Evolutionary conservation across 1,139 yeast genomes (phyloP).

Genomic region (Suhomyces guaymorum): DNA sequence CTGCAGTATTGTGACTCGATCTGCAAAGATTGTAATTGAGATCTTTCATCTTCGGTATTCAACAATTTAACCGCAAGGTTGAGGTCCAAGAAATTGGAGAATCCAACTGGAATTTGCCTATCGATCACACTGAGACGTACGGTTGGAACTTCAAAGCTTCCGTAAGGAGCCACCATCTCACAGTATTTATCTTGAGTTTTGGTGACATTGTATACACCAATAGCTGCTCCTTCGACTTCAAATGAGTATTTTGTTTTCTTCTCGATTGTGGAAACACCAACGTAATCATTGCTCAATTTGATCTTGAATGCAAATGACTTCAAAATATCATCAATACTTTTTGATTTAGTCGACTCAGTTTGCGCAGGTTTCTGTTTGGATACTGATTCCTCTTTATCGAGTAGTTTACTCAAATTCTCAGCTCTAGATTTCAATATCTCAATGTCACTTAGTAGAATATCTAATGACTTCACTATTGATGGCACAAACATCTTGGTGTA

Average conservation of each 20-base stretch:
- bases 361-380: background rate
- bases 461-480: conserved; percentile 26
- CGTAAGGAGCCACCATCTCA: conserved; percentile 31
- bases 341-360: background rate
- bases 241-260: conserved; percentile 36
- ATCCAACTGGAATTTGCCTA: conserved; percentile 36
- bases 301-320: conserved; percentile 26
- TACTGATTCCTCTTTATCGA: background rate
- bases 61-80: conserved; percentile 39
- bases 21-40: conserved; percentile 47
- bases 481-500: conserved; percentile 37
- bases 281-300: conserved; percentile 35
- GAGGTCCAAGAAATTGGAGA: conserved; percentile 50
- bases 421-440: conserved; percentile 18
- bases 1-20: conserved; percentile 60
- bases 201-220: conserved; percentile 27
- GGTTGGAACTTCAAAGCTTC: conserved; percentile 44
- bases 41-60: conserved; percentile 24
- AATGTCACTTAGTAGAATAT: conserved; percentile 13
- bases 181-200: conserved; percentile 13
- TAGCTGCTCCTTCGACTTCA: conserved; percentile 31
- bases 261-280: conserved; percentile 36
- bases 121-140: conserved; percentile 41
- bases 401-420: conserved; percentile 12
- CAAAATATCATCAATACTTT: background rate